Base-by-base conservation (phyloP, 306 rosid species). In the Malus fusca region DNA sequence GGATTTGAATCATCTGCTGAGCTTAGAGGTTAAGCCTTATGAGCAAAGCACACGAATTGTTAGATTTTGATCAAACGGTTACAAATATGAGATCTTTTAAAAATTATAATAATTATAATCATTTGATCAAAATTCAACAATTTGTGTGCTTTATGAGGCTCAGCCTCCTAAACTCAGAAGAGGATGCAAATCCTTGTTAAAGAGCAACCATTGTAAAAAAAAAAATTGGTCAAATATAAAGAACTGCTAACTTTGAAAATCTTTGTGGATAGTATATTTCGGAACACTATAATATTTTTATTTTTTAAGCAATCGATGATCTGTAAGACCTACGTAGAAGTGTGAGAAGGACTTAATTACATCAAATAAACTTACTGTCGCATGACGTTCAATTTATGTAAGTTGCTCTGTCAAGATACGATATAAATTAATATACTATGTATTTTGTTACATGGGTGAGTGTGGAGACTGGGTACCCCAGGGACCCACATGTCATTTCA, bases 401-500 rank as follows among this genome's bases (percentile, higher is more conserved):
- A 15, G 7, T 17, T 51, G 55, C 6, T 17, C 0, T 17, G 8
- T 51, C 8, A 51, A 15, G 3, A 17, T 51, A 48, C 21, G 0
- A 18, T 48, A 51, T 18, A 6, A 51, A 37, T 37, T 37, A 37
- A 51, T 51, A 19, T 18, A 51, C 8, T 5, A 17, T 51, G 55
- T 18, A 51, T 55, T 19, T 55, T 55, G 60, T 55, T 23, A 2
- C 8, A 22, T 22, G 63, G 28, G 8, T 4, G 17, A 22, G 15
- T 51, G 8, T 23, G 14, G 21, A 28, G 8, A 11, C 31, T 22
- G 8, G 8, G 64, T 28, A 23, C 17, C 2, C 4, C 1, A n/a
- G 26, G 62, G 28, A 53, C 74, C 78, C 44, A 7, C 35, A 4
- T 0, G 63, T 73, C 76, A 56, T 68, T 26, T 82, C 85, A 61